Evolutionary conservation across 2,329 filamentous ascomycete genomes (phyloP).

Genomic region (Hypoxylon sp.): DNA sequence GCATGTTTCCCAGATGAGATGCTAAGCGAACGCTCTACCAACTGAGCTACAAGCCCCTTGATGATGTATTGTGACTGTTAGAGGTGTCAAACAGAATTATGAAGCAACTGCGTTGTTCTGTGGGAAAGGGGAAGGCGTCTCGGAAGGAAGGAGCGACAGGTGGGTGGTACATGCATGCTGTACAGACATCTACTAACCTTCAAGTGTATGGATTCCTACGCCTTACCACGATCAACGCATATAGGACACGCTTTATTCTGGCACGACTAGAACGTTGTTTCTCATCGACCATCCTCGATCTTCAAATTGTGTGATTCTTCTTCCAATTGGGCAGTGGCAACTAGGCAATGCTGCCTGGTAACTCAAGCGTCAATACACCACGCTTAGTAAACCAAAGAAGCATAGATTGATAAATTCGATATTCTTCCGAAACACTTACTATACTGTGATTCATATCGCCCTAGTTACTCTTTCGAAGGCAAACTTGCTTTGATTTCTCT

Average conservation of each 20-base stretch:
- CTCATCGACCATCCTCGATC: too few relatives aligned
- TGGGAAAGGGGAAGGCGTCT: background rate
- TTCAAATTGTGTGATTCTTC: too few relatives aligned
- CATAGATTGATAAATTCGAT: background rate
- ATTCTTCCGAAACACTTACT: background rate
- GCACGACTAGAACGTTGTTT: too few relatives aligned
- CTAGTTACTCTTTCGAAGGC: background rate
- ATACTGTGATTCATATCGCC: background rate
- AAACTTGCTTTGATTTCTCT: background rate
- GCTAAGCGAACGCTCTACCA: conserved; percentile 4
- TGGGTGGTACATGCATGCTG: background rate
- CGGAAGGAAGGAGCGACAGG: background rate
- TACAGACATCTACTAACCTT: background rate
- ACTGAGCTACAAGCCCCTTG: conserved; percentile 1
- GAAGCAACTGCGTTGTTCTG: background rate
- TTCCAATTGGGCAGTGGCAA: too few relatives aligned
- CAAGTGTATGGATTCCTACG: background rate
- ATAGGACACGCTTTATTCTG: too few relatives aligned
- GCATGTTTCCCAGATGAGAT: background rate
- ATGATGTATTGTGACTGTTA: too few relatives aligned
- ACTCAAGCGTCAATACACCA: background rate
- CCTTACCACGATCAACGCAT: background rate
- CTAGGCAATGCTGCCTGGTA: background rate
- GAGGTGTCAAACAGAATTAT: background rate
- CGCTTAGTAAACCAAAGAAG: background rate